Percentiles rank a stretch among this genome's conserved stretches.
Evolutionary conservation across 352 stramenopile species (phyloP).

Genomic region (Phytophthora sansomeana): DNA sequence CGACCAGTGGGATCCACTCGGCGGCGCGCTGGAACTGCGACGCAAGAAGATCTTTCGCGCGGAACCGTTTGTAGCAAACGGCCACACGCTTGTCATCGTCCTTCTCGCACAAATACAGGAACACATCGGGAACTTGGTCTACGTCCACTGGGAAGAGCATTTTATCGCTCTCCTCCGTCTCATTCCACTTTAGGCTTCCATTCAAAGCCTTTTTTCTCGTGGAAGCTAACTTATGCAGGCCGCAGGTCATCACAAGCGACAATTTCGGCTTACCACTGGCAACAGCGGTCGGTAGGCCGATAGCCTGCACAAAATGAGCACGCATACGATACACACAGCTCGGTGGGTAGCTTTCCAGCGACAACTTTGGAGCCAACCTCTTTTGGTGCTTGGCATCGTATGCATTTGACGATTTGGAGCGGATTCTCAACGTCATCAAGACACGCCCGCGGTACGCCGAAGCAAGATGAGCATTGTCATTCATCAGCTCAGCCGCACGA

Average conservation of each 20-base stretch:
- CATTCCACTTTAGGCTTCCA: conserved; percentile 83
- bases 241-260: conserved; percentile 65
- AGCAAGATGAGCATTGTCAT: conserved; percentile 53
- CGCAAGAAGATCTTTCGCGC: conserved; percentile 61
- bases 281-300: conserved; percentile 55
- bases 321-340: conserved; percentile 71
- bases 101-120: conserved; percentile 80
- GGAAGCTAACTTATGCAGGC: conserved; percentile 60
- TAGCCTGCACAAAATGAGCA: conserved; percentile 68
- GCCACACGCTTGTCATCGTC: conserved; percentile 63
- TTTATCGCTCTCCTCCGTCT: conserved; percentile 75
- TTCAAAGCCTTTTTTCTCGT: conserved; percentile 65
- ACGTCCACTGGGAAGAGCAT: conserved; percentile 62
- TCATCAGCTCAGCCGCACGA: conserved; percentile 61
- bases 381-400: conserved; percentile 83
- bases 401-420: conserved; percentile 57
- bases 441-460: conserved; percentile 88
- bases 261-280: conserved; percentile 43
- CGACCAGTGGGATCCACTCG: conserved; percentile 71
- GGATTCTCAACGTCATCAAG: conserved; percentile 63
- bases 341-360: conserved; percentile 54
- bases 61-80: conserved; percentile 83
- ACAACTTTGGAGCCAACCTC: conserved; percentile 58
- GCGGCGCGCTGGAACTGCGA: conserved; percentile 49
- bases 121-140: conserved; percentile 81